These are phyloP conservation scores for Floccularia luteovirens DNA, from an alignment of 768 basidiomycete genomes.

Conservation along the genomic window DNA sequence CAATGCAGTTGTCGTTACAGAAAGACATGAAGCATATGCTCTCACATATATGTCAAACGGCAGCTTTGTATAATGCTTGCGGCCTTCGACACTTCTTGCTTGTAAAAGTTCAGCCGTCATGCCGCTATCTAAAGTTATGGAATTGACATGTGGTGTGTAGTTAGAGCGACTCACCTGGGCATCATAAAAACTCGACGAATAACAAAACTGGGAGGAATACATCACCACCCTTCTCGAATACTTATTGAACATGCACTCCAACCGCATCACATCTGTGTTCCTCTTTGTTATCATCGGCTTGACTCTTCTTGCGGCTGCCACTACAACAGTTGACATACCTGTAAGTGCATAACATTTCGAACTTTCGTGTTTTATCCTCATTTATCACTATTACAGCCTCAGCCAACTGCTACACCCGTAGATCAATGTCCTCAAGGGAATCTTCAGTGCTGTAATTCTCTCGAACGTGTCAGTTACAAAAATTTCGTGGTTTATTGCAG, in stretches of 20 bases:
- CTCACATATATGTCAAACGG: too few relatives aligned
- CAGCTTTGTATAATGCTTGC: too few relatives aligned
- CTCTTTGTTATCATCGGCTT: slow-evolving; percentile 8
- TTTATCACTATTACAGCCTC: slow-evolving; percentile 6
- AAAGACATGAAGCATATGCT: too few relatives aligned
- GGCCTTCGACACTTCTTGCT: too few relatives aligned
- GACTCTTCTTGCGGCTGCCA: slow-evolving; percentile 13
- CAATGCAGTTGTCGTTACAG: too few relatives aligned
- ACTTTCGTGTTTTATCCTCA: background rate
- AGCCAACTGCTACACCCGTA: slow-evolving; percentile 9
- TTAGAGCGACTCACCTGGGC: too few relatives aligned
- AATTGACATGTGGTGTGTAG: too few relatives aligned
- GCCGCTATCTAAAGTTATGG: too few relatives aligned
- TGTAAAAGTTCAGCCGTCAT: too few relatives aligned
- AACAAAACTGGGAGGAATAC: too few relatives aligned
- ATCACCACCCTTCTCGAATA: too few relatives aligned
- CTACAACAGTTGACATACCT: slow-evolving; percentile 11
- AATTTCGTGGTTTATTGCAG: background rate
- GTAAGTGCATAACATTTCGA: slow-evolving; percentile 1
- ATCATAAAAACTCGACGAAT: too few relatives aligned
- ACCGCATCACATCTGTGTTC: slow-evolving; percentile 2
- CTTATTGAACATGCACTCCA: slow-evolving; percentile 4
- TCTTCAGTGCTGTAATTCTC: slow-evolving; percentile 17
- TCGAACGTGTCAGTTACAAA: slow-evolving; percentile 13
- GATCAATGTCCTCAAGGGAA: slow-evolving; percentile 14